These are phyloP conservation scores for Jackrogersella minutella DNA, from an alignment of 495 filamentous ascomycete genomes.

Conservation along the genomic window DNA sequence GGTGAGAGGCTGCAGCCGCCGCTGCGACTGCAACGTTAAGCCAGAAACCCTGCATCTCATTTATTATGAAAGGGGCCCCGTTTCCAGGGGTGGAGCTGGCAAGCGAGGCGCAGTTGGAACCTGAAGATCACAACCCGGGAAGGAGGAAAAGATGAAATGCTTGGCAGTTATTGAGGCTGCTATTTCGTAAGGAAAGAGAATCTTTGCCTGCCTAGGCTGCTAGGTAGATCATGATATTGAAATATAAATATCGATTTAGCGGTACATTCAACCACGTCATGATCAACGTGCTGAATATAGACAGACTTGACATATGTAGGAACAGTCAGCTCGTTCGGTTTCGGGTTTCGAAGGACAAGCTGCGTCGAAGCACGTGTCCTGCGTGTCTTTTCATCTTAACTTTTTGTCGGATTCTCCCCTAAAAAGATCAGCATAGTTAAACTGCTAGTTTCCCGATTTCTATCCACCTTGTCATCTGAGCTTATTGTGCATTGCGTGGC, in stretches of 20 bases:
- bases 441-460: conserved; percentile 13
- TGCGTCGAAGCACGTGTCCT: neutral
- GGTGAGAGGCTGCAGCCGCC: neutral
- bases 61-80: conserved; percentile 18
- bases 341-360: conserved; percentile 8
- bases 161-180: conserved; percentile 32
- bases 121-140: conserved; percentile 34
- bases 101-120: conserved; percentile 25
- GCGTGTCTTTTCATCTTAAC: neutral
- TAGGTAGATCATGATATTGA: neutral
- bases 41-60: conserved; percentile 28
- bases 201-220: no score
- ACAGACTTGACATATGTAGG: neutral
- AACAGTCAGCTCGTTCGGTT: neutral
- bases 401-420: no score
- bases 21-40: conserved; percentile 17
- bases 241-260: neutral
- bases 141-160: conserved; percentile 21
- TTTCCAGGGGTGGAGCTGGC: conserved; percentile 12
- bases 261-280: neutral
- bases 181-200: conserved; percentile 19
- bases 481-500: neutral
- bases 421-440: conserved; percentile 4
- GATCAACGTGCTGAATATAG: neutral
- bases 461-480: conserved; percentile 9